Conservation (phyloP, 345 rosid genomes). For the Trapa incisa region DNA sequence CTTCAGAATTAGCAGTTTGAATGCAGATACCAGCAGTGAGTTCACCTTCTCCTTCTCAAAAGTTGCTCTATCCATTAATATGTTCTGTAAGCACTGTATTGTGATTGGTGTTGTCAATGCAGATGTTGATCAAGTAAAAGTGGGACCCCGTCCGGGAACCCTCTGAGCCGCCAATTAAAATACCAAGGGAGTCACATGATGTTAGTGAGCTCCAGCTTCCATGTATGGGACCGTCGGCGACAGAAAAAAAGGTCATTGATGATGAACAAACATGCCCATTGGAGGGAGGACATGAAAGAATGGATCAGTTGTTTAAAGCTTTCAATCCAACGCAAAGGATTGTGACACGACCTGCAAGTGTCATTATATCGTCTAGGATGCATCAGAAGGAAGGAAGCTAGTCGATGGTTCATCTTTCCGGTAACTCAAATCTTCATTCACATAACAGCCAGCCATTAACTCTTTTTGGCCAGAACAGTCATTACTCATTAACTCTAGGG, state of each 20-base stretch:
- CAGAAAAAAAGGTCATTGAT: not conserved
- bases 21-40: not conserved
- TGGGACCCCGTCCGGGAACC: not conserved
- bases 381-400: not conserved
- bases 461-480: no score
- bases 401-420: no score
- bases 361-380: not conserved
- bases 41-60: not conserved
- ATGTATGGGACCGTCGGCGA: not conserved
- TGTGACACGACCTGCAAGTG: not conserved
- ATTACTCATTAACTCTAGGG: no score
- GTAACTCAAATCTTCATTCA: no score
- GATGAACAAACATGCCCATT: constrained; percentile 1
- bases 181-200: not conserved
- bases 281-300: not conserved
- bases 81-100: not conserved
- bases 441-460: no score
- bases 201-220: not conserved
- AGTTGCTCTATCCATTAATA: no score
- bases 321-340: not conserved
- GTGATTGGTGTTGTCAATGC: no score
- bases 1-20: not conserved
- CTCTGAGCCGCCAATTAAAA: not conserved
- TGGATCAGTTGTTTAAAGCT: not conserved
- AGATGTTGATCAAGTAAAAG: no score